Conservation (phyloP, 768 basidiomycete species). For the Pulveroboletus sp. region DNA sequence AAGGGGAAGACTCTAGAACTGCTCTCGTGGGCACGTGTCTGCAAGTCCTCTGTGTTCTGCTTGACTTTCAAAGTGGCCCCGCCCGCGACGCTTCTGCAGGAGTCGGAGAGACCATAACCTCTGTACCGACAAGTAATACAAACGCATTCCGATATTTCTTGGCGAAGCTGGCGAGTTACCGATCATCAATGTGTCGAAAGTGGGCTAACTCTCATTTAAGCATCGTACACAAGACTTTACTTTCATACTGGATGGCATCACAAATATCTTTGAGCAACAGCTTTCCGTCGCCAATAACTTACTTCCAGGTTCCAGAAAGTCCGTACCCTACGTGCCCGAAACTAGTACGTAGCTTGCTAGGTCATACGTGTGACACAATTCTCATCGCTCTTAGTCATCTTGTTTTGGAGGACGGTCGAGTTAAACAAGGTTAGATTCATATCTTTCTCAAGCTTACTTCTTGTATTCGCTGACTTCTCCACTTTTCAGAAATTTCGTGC, state of each 20-base stretch:
- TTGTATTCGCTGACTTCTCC: not conserved
- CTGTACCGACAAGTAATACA: constrained; percentile 55
- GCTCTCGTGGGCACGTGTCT: constrained; percentile 70
- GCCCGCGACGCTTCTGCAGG: constrained; percentile 52
- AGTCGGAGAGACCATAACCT: constrained; percentile 39
- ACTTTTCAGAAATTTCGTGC: constrained; percentile 78
- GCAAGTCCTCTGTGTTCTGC: constrained; percentile 69
- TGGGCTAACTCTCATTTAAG: constrained; percentile 35
- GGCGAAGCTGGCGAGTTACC: constrained; percentile 64
- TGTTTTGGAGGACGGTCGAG: constrained; percentile 91
- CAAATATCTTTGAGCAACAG: constrained; percentile 67
- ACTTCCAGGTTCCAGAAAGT: constrained; percentile 81
- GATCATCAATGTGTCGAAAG: not conserved
- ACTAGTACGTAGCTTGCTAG: constrained; percentile 49
- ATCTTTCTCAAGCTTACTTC: not conserved
- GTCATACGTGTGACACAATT: not conserved
- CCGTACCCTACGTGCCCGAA: constrained; percentile 78
- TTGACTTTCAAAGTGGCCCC: constrained; percentile 77
- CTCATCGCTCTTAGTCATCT: constrained; percentile 47
- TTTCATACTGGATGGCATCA: constrained; percentile 74
- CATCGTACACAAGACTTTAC: constrained; percentile 88
- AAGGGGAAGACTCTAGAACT: constrained; percentile 75
- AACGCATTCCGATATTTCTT: constrained; percentile 93
- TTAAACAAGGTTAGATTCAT: constrained; percentile 70
- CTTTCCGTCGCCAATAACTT: constrained; percentile 67